These are phyloP conservation scores for Coleophoma cylindrospora DNA, from an alignment of 2,329 filamentous ascomycete genomes.

Conservation along the genomic window DNA sequence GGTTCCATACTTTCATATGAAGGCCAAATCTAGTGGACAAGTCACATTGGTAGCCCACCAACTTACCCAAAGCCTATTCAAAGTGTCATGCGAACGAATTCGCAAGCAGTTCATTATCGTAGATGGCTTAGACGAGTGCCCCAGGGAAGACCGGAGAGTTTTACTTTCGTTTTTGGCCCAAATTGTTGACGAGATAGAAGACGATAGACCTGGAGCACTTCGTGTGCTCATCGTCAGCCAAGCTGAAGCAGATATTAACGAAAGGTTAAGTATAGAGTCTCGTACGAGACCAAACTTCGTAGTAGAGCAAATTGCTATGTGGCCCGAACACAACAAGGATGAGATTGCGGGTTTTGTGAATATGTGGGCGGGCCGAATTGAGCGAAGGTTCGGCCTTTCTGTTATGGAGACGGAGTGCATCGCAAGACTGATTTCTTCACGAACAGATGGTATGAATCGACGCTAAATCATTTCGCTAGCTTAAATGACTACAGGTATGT, in stretches of 20 bases:
- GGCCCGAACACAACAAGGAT: constrained; percentile 17
- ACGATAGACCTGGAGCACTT: constrained; percentile 14
- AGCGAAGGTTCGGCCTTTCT: too few species aligned
- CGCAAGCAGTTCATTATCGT: constrained; percentile 28
- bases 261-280: constrained; percentile 20
- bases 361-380: too few species aligned
- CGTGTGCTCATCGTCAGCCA: constrained; percentile 31
- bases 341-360: constrained; percentile 27
- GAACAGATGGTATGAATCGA: too few species aligned
- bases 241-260: constrained; percentile 24
- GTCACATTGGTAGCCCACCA: too few species aligned
- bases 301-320: too few species aligned
- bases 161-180: too few species aligned
- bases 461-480: too few species aligned
- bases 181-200: background rate
- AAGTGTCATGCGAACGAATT: constrained; percentile 18
- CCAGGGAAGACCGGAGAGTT: constrained; percentile 23
- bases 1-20: constrained; percentile 27
- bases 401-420: too few species aligned
- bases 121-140: constrained; percentile 39
- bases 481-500: too few species aligned
- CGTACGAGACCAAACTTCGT: constrained; percentile 21
- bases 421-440: too few species aligned
- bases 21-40: too few species aligned
- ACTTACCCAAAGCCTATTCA: too few species aligned